A percentile compares a stretch with the other conserved stretches of the same genome.
These are phyloP conservation scores for Spiraea crenata DNA, from an alignment of 331 rosid genomes.

Conservation along the genomic window DNA sequence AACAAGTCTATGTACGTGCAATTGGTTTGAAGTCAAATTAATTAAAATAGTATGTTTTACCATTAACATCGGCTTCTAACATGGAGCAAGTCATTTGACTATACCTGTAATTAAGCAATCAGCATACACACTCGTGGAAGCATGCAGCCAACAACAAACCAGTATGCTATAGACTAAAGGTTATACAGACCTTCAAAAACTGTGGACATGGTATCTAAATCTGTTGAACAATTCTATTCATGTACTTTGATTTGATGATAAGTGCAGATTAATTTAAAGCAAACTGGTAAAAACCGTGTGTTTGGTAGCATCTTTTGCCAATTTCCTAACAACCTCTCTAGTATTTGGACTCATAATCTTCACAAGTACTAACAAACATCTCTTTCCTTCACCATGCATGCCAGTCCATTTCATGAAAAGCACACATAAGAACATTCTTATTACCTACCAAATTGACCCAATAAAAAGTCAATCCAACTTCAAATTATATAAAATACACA, in stretches of 20 bases:
- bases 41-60: no score
- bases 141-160: no score
- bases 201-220: not conserved
- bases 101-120: no score
- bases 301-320: conserved; percentile 47
- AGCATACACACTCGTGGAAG: no score
- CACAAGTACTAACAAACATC: conserved; percentile 11
- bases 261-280: conserved; percentile 16
- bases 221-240: conserved; percentile 2
- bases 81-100: no score
- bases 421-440: conserved; percentile 11
- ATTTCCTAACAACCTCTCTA: conserved; percentile 26
- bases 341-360: conserved; percentile 3
- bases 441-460: conserved; percentile 18
- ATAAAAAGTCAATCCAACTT: conserved; percentile 8
- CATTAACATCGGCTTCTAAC: no score
- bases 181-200: not conserved
- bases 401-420: not conserved
- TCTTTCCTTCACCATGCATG: conserved; percentile 17
- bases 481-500: not conserved
- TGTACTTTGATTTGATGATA: not conserved
- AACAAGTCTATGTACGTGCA: no score
- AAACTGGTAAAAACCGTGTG: conserved; percentile 52
- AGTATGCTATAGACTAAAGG: no score
- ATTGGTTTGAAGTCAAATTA: no score